Evolutionary conservation across 2,329 filamentous ascomycete genomes (phyloP), one percentile per base, ranked within the genome.

Genomic region (Botryotinia globosa): DNA sequence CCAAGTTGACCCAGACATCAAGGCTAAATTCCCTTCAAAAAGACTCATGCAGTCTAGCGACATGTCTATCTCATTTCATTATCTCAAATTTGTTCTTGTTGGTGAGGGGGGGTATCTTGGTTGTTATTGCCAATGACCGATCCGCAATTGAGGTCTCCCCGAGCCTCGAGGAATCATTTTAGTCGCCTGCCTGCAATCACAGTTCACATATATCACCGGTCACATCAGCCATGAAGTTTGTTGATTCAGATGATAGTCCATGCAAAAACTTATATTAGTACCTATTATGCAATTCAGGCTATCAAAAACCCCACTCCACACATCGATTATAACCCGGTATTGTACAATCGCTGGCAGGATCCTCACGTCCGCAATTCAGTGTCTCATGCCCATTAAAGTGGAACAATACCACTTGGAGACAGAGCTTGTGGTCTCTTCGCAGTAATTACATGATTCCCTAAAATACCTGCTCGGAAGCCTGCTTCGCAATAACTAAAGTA

Each of bases 401-500:
- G 48, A 3, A 71, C 44, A 22, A 58, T 34, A 34, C 45, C 45
- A 44, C 37, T 20, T 9, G 29, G 59, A 34, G 20, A 42, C n/a
- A 66, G 22, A n/a, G 29, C 25, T 45, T 72, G 34, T 74, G 70
- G 34, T 69, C 74, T 65, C 20, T 42, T 73, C 34, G 65, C 71
- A 4, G 66, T 73, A 32, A 69, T 51, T 12, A 73, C 64, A 61
- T 73, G 44, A 18, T 92, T 90, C 1, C 90, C 90, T 29, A 93
- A 79, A 2, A 89, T 90, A 81, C 92, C 91, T 4, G 88, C 90
- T 73, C 87, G 82, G 77, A 75, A 74, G 2, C 48, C 74, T 34
- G 71, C 73, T 56, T 75, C 71, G 32, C 63, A 74, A 62, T 68
- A 71, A 25, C 70, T 67, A 29, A 75, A 74, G 51, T 75, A 75